Evolutionary conservation across 192 early-diverging fungal species (phyloP).

Genomic region (Gaertneriomyces sp.): DNA sequence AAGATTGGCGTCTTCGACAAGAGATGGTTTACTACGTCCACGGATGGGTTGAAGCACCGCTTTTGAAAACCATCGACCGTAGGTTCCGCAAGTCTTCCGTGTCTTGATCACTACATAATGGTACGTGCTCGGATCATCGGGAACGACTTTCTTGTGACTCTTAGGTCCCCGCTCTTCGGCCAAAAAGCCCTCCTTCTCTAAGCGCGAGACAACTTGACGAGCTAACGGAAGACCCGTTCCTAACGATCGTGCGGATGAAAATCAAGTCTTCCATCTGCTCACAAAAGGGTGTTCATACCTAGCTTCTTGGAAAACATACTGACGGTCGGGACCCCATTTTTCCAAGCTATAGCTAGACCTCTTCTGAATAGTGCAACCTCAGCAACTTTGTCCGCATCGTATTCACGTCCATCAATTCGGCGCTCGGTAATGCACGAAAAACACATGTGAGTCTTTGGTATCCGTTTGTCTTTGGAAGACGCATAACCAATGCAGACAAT

Average conservation of each 20-base stretch:
- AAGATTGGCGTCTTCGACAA: neutral
- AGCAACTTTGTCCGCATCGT: slow-evolving; percentile 18
- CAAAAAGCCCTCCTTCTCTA: slow-evolving; percentile 30
- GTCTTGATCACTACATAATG: slow-evolving; percentile 16
- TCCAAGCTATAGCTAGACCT: slow-evolving; percentile 18
- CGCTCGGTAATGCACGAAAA: slow-evolving; percentile 33
- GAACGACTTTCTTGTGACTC: slow-evolving; percentile 17
- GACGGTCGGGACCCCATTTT: slow-evolving; percentile 14
- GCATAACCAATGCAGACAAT: slow-evolving; percentile 40
- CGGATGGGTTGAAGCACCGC: slow-evolving; percentile 1
- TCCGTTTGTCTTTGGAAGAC: slow-evolving; percentile 21
- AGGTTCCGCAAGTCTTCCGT: neutral
- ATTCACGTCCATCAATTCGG: slow-evolving; percentile 11
- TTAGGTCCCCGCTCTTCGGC: neutral
- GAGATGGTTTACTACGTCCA: neutral
- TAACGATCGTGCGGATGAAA: neutral
- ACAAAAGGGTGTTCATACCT: slow-evolving; percentile 13
- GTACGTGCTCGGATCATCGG: slow-evolving; percentile 2
- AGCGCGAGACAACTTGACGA: slow-evolving; percentile 8
- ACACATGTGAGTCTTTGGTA: slow-evolving; percentile 30
- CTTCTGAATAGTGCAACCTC: slow-evolving; percentile 33
- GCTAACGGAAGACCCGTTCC: slow-evolving; percentile 13
- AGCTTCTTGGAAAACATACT: slow-evolving; percentile 11
- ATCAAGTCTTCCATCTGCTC: neutral
- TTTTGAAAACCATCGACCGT: slow-evolving; percentile 9